Percentiles rank a stretch among this genome's conserved stretches.
Evolutionary conservation across 192 early-diverging fungal genomes (phyloP).

Genomic region (Backusella morwellensis): DNA sequence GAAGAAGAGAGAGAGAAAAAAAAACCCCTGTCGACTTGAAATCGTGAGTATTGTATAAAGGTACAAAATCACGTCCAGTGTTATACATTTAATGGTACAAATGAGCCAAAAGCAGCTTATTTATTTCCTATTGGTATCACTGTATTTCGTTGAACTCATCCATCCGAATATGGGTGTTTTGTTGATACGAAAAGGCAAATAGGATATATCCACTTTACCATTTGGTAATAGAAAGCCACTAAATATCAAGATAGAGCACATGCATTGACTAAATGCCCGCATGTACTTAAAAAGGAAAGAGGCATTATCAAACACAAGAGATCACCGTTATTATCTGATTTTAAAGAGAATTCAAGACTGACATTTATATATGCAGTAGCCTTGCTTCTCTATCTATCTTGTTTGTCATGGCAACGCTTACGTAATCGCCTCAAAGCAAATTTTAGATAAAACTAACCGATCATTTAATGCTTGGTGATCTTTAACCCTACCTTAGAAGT

Average conservation of each 20-base stretch:
- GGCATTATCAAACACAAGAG: too few relatives aligned
- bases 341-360: too few relatives aligned
- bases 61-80: not conserved
- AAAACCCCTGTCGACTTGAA: not conserved
- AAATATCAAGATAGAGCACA: too few relatives aligned
- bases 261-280: too few relatives aligned
- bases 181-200: not conserved
- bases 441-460: too few relatives aligned
- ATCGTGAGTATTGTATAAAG: not conserved
- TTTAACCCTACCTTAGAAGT: not conserved
- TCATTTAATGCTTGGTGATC: too few relatives aligned
- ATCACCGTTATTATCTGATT: too few relatives aligned
- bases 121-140: not conserved
- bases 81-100: not conserved
- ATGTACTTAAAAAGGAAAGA: too few relatives aligned
- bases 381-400: too few relatives aligned
- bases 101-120: not conserved
- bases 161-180: not conserved
- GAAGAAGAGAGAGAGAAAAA: not conserved
- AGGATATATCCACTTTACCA: not conserved
- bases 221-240: too few relatives aligned
- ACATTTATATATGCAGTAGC: too few relatives aligned
- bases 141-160: not conserved
- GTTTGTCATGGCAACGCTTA: too few relatives aligned
- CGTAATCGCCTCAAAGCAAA: not conserved